Conservation (phyloP, 352 stramenopile species). For the Phytopythium aichiense region DNA sequence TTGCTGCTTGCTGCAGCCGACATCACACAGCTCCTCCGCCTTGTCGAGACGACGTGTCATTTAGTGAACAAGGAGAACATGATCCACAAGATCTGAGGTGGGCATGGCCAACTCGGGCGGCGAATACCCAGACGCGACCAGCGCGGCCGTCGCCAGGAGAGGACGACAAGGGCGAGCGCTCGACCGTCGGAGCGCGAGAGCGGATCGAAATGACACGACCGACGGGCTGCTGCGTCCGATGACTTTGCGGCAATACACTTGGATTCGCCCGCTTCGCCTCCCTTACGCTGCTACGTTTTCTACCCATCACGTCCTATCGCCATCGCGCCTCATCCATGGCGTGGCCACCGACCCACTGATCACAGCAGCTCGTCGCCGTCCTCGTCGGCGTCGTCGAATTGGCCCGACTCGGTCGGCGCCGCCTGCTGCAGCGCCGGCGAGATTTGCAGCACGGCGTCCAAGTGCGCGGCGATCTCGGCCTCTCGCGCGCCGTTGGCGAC, state of each 20-base stretch:
- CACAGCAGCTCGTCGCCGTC: conserved; percentile 37
- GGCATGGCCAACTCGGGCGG: neutral
- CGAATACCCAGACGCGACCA: neutral
- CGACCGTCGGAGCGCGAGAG: neutral
- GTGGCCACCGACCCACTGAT: neutral
- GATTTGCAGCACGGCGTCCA: conserved; percentile 72
- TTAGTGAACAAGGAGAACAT: conserved; percentile 99
- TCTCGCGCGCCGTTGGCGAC: conserved; percentile 58
- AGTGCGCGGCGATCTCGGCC: conserved; percentile 51
- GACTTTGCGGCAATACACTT: neutral
- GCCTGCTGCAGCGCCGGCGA: conserved; percentile 34
- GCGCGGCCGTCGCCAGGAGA: no score
- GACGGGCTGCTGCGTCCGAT: no score
- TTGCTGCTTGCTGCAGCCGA: conserved; percentile 47
- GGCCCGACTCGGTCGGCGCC: conserved; percentile 33
- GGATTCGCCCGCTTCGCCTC: conserved; percentile 8
- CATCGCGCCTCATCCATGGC: no score
- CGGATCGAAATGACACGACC: neutral
- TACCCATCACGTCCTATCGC: neutral
- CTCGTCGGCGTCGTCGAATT: conserved; percentile 84
- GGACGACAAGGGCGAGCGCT: neutral
- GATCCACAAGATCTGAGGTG: conserved; percentile 89
- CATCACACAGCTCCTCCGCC: conserved; percentile 93
- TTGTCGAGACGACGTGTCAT: conserved; percentile 98
- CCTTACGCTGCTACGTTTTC: neutral